A percentile compares a stretch with the other conserved stretches of the same genome.
These are phyloP conservation scores for Magnaporthiopsis incrustans DNA, from an alignment of 2,329 filamentous ascomycete genomes.

Conservation along the genomic window DNA sequence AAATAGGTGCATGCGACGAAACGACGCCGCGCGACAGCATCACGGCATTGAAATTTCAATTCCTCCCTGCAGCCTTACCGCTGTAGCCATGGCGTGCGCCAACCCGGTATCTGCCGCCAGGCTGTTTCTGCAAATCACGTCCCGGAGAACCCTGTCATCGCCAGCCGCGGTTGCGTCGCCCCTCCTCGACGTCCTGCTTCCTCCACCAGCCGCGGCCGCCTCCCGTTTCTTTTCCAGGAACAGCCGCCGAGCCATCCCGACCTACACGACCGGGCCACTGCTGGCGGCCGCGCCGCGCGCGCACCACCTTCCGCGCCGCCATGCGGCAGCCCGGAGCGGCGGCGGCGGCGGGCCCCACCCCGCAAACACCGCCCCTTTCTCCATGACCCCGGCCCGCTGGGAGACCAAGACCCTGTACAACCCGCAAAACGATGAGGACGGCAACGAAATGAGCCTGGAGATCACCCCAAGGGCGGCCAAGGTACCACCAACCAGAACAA, in stretches of 20 bases:
- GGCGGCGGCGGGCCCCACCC: background rate
- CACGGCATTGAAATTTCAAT: background rate
- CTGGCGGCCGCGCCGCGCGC: background rate
- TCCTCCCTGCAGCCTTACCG: too few species aligned
- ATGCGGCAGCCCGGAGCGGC: background rate
- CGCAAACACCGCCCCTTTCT: constrained; percentile 22
- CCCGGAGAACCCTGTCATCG: constrained; percentile 1
- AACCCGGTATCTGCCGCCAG: constrained; percentile 19
- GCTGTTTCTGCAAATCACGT: constrained; percentile 22
- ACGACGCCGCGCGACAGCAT: background rate
- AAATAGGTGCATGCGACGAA: background rate
- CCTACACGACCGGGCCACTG: constrained; percentile 8
- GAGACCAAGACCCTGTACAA: constrained; percentile 54
- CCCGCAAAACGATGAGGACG: constrained; percentile 71
- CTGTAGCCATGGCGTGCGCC: constrained; percentile 8
- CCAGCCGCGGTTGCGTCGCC: constrained; percentile 14
- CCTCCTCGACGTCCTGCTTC: constrained; percentile 34
- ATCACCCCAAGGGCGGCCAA: constrained; percentile 79
- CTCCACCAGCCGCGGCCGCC: constrained; percentile 12
- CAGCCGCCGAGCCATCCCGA: background rate
- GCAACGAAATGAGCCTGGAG: constrained; percentile 72
- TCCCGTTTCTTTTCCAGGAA: background rate
- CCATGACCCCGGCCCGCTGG: constrained; percentile 24
- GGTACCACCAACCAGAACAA: constrained; percentile 35
- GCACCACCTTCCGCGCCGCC: background rate